Percentiles rank a stretch among this genome's conserved stretches.
Conservation (phyloP, 2,329 filamentous ascomycete genomes). For the Septoria petroselini region DNA sequence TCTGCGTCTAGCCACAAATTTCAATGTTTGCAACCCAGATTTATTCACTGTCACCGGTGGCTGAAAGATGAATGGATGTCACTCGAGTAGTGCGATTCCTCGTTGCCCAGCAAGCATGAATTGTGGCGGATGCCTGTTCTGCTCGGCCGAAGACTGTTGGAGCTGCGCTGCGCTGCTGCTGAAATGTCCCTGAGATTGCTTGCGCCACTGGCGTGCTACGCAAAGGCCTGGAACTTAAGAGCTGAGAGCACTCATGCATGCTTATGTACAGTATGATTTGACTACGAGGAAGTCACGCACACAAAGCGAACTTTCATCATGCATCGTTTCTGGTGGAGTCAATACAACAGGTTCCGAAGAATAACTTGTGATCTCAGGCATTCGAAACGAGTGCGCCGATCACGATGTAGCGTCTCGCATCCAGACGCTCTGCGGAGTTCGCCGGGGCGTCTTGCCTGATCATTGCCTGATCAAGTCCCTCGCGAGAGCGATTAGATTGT, state of each 20-base stretch:
- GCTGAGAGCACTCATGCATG: not conserved
- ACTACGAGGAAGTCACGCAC: too few relatives aligned
- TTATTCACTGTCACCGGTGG: too few relatives aligned
- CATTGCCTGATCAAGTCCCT: too few relatives aligned
- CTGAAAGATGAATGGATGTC: too few relatives aligned
- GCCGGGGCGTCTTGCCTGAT: slow-evolving; percentile 11
- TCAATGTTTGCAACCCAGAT: too few relatives aligned
- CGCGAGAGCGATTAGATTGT: slow-evolving; percentile 2
- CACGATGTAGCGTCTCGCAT: slow-evolving; percentile 11
- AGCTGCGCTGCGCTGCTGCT: too few relatives aligned
- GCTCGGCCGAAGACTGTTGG: too few relatives aligned
- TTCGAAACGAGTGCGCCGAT: slow-evolving; percentile 8
- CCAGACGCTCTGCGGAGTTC: slow-evolving; percentile 5
- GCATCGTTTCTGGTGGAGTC: slow-evolving; percentile 5
- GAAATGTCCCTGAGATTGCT: too few relatives aligned
- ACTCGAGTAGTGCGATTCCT: not conserved
- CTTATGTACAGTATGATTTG: too few relatives aligned
- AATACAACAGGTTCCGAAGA: slow-evolving; percentile 5
- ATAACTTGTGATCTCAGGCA: too few relatives aligned
- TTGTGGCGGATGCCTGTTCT: too few relatives aligned
- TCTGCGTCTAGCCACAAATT: slow-evolving; percentile 19
- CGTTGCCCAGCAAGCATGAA: not conserved
- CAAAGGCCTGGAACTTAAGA: not conserved
- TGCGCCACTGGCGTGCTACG: too few relatives aligned
- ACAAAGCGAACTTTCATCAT: not conserved